phyloP scores from a whole-genome alignment of 257 asterid genomes.

The Ocimum tenuiflorum region DNA sequence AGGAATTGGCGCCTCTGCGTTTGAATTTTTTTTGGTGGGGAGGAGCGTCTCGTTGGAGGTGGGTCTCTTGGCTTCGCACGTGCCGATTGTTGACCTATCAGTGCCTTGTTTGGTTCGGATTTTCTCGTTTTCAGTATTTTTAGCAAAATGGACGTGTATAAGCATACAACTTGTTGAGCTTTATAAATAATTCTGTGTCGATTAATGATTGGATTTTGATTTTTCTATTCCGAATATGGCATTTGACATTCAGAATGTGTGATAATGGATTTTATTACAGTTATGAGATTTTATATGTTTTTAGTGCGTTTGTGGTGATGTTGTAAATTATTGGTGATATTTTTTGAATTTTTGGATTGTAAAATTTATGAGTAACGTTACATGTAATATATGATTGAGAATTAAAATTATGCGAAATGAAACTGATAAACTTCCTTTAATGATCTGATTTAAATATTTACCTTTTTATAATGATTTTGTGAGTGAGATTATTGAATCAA shows the following conservation, averaged over 20 bases:
- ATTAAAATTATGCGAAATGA: not conserved
- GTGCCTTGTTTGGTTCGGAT: not conserved
- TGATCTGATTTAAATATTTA: not conserved
- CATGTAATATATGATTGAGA: no score
- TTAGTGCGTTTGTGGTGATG: not conserved
- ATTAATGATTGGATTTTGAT: not conserved
- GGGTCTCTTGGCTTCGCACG: not conserved
- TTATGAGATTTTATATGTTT: not conserved
- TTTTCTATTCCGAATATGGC: not conserved
- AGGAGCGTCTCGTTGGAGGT: constrained; percentile 17
- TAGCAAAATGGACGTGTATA: no score
- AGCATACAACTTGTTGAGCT: no score
- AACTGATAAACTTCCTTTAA: not conserved
- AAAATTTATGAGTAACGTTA: no score
- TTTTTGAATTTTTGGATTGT: not conserved
- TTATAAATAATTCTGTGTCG: not conserved
- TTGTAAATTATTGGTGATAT: not conserved
- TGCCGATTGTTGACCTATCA: constrained; percentile 18
- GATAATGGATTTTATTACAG: not conserved
- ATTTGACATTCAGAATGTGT: not conserved
- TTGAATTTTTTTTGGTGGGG: constrained; percentile 19
- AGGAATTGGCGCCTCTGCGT: constrained; percentile 60
- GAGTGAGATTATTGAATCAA: not conserved
- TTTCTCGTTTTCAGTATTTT: not conserved
- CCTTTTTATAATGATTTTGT: not conserved